These are phyloP conservation scores for Melampsora americana DNA, from an alignment of 1,284 basidiomycete genomes.

Conservation along the genomic window DNA sequence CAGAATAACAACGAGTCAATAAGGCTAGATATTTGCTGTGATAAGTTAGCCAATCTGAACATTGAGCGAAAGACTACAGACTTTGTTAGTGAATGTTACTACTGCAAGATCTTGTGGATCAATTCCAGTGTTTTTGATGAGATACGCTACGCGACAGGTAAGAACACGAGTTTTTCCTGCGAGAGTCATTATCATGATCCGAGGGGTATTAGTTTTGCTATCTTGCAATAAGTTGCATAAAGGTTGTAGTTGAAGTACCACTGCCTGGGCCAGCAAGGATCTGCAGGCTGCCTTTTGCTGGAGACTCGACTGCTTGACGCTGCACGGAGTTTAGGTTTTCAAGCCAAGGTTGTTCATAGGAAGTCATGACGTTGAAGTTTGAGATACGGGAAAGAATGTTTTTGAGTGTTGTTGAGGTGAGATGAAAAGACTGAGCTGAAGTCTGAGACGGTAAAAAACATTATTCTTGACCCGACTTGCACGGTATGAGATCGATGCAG, in stretches of 20 bases:
- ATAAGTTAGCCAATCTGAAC: constrained; percentile 64
- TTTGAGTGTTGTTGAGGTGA: too few species aligned
- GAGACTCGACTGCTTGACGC: constrained; percentile 65
- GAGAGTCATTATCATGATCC: background rate
- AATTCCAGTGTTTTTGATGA: constrained; percentile 59
- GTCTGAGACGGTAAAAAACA: too few species aligned
- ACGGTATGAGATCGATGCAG: too few species aligned
- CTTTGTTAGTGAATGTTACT: constrained; percentile 55
- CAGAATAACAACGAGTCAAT: background rate
- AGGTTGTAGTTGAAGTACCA: constrained; percentile 60
- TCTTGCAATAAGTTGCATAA: background rate
- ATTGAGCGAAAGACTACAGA: constrained; percentile 57
- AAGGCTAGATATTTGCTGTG: constrained; percentile 62
- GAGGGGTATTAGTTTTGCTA: background rate
- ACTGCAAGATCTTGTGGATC: constrained; percentile 48
- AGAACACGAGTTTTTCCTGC: constrained; percentile 64
- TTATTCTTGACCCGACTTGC: too few species aligned
- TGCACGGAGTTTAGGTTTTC: constrained; percentile 42
- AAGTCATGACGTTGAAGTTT: too few species aligned
- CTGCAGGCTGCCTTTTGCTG: constrained; percentile 66
- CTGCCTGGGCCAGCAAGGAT: constrained; percentile 81
- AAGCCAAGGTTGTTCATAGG: constrained; percentile 10
- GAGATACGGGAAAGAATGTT: too few species aligned
- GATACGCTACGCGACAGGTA: constrained; percentile 72
- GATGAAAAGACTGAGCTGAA: too few species aligned